phyloP scores from a whole-genome alignment of 108 stramenopile genomes.

The Mediolabrus comicus region DNA sequence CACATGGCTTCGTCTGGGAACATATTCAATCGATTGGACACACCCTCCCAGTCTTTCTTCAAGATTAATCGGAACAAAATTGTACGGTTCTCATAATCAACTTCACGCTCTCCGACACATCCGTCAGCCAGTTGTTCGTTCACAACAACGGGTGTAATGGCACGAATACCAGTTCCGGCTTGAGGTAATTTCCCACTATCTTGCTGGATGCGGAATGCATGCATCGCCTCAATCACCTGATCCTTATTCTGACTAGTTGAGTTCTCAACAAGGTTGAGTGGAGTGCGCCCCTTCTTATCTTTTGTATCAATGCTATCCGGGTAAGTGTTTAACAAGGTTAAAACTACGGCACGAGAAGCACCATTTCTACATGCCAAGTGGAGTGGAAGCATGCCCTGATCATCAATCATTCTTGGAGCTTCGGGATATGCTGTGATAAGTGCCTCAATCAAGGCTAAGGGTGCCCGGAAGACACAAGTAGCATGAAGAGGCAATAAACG shows the following conservation, averaged over 20 bases:
- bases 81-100: conserved; percentile 88
- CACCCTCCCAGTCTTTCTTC: conserved; percentile 86
- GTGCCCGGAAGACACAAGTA: conserved; percentile 77
- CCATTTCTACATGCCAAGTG: conserved; percentile 88
- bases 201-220: conserved; percentile 52
- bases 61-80: conserved; percentile 77
- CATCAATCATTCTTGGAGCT: conserved; percentile 80
- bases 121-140: not conserved
- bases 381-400: conserved; percentile 89
- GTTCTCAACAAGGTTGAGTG: conserved; percentile 68
- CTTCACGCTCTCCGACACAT: conserved; percentile 48
- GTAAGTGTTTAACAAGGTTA: conserved; percentile 67
- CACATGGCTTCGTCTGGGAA: conserved; percentile 78
- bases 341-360: conserved; percentile 82
- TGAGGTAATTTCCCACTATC: conserved; percentile 24
- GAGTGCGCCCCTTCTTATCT: conserved; percentile 80
- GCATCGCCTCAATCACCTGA: conserved; percentile 67
- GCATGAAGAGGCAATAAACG: conserved; percentile 80
- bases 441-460: conserved; percentile 71
- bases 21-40: conserved; percentile 50
- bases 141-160: conserved; percentile 19
- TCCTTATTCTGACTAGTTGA: conserved; percentile 79
- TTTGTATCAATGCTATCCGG: conserved; percentile 63
- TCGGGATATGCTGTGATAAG: conserved; percentile 72
- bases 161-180: conserved; percentile 17